phyloP scores from a whole-genome alignment of 768 basidiomycete genomes.

The Suillus variegatus region DNA sequence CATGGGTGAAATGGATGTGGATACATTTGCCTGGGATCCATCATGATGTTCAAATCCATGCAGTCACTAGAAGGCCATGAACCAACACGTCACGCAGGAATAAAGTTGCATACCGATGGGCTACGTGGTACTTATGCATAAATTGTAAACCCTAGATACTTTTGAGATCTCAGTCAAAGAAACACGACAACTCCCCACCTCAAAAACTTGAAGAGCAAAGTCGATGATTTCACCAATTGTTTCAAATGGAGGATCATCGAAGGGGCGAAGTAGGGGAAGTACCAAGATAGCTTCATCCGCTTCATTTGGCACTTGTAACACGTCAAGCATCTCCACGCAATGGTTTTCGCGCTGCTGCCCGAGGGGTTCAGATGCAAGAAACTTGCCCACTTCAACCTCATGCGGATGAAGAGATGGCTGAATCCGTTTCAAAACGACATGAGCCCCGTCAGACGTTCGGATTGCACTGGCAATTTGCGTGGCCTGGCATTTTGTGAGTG shows the following conservation, averaged over 20 bases:
- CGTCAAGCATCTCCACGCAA: constrained; percentile 24
- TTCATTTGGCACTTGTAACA: constrained; percentile 10
- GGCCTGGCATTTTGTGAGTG: constrained; percentile 11
- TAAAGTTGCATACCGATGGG: background rate
- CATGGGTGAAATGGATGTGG: constrained; percentile 16
- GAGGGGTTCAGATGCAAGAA: constrained; percentile 14
- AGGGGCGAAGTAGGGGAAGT: constrained; percentile 29
- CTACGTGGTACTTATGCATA: constrained; percentile 15
- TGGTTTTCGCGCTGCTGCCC: constrained; percentile 20
- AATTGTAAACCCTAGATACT: constrained; percentile 1
- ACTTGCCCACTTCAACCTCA: constrained; percentile 18
- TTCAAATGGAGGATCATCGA: constrained; percentile 24
- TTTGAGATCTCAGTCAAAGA: background rate
- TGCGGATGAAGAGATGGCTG: constrained; percentile 11
- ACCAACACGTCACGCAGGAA: constrained; percentile 5
- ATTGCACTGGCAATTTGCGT: constrained; percentile 23
- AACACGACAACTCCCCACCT: constrained; percentile 11
- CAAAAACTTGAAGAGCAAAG: constrained; percentile 29
- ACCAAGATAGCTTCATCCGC: constrained; percentile 21
- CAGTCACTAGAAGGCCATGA: constrained; percentile 31
- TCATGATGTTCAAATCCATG: constrained; percentile 23
- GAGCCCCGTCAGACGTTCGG: constrained; percentile 22
- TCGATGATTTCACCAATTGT: constrained; percentile 27
- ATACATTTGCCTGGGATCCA: constrained; percentile 20
- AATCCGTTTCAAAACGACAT: constrained; percentile 31